These are phyloP conservation scores for Nitzschia sp. DNA, from an alignment of 108 stramenopile genomes.

Conservation along the genomic window DNA sequence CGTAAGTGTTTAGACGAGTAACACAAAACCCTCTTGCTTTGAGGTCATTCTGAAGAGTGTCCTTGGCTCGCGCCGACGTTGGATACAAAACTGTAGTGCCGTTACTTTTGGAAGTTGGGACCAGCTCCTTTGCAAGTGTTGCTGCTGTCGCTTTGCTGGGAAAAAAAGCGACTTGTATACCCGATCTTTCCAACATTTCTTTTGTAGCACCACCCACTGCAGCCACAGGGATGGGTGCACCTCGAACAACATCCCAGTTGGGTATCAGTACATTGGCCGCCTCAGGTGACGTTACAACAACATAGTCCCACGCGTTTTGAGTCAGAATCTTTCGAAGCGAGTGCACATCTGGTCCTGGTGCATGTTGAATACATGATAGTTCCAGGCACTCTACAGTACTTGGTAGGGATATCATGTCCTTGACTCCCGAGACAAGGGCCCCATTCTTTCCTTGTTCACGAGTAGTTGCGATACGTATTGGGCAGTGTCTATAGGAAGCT, in stretches of 20 bases:
- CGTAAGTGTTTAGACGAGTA: constrained; percentile 77
- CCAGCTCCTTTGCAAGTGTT: constrained; percentile 65
- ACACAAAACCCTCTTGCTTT: constrained; percentile 61
- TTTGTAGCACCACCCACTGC: constrained; percentile 84
- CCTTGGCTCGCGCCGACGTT: constrained; percentile 71
- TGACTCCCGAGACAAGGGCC: constrained; percentile 55
- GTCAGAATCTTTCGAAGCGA: constrained; percentile 41
- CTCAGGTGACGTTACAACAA: constrained; percentile 83
- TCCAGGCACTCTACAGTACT: constrained; percentile 47
- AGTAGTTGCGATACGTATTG: constrained; percentile 22
- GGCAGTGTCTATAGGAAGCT: too few species aligned
- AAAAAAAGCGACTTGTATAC: constrained; percentile 68
- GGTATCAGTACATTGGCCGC: constrained; percentile 72
- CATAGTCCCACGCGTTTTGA: constrained; percentile 59
- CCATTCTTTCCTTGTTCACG: constrained; percentile 84
- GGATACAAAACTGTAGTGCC: constrained; percentile 70
- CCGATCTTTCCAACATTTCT: constrained; percentile 39
- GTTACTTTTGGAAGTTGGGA: constrained; percentile 28
- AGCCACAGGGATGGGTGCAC: constrained; percentile 45
- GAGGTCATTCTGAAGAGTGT: constrained; percentile 65
- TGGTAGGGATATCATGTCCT: constrained; percentile 13
- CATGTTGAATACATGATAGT: constrained; percentile 85
- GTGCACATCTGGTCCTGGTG: constrained; percentile 67
- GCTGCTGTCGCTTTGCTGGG: constrained; percentile 76
- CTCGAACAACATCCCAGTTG: constrained; percentile 56